Evolutionary conservation across 2,329 filamentous ascomycete species (phyloP), one percentile per base, ranked within the genome.

Genomic region (Xylaria polymorpha): DNA sequence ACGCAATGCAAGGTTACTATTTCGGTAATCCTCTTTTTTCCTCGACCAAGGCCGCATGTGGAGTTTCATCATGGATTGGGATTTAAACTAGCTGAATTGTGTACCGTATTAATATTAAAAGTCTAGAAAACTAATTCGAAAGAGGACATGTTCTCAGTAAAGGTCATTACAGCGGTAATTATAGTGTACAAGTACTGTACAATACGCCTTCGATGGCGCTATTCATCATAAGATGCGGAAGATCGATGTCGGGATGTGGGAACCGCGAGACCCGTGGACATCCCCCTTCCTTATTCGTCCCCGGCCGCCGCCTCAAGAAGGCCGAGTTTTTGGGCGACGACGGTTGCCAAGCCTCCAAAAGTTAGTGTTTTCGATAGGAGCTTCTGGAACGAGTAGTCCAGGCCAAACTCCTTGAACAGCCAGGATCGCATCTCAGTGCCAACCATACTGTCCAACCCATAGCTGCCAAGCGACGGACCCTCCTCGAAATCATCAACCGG

Each of bases 311-410:
- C 51, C 29, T 53, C 51, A 25, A 65, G 20, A 46, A 68, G 18
- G 4, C 68, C 68, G 25, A 58, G 51, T 22, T 62, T 67, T 14
- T 55, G 64, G 12, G 65, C 64, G 5, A 72, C 67, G 32, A 66
- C 62, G 22, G 57, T 69, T 61, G 66, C 69, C 55, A 76, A 55
- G n/a, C 44, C 58, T 12, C 18, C 65, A 59, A 74, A 70, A 0
- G 77, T 79, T 64, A 81, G 66, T 1, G 70, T 76, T 0, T 76
- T 71, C 0, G 70, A 76, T 41, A 82, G 73, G 15, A 82, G 74
- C 59, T 81, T 74, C 74, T 81, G 79, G 69, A 82, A 81, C 0
- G 80, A 79, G 48, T 81, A 73, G 67, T 83, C 80, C 1, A 82
- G 71, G 37, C 76, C 73, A 44, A 75, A 78, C 71, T 80, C 78